Evolutionary conservation across 306 rosid species (phyloP).

Genomic region (Quercus cerris): DNA sequence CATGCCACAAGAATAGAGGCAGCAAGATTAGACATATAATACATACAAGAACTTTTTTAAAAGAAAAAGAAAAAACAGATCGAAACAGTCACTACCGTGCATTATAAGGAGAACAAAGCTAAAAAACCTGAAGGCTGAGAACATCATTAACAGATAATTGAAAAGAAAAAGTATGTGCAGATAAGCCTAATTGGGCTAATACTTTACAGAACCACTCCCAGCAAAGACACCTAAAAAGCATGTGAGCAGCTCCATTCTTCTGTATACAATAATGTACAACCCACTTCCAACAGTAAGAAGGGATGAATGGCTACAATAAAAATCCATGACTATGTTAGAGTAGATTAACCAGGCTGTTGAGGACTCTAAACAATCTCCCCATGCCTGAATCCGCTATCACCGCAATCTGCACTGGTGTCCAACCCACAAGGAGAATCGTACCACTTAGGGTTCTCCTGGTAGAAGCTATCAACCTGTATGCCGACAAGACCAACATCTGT

Average conservation of each 20-base stretch:
- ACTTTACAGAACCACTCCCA: conserved; percentile 68
- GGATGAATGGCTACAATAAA: conserved; percentile 39
- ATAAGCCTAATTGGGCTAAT: conserved; percentile 37
- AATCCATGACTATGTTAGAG: conserved; percentile 55
- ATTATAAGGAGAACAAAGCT: conserved; percentile 34
- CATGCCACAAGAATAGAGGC: conserved; percentile 5
- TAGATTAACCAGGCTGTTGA: conserved; percentile 35
- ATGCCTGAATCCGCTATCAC: conserved; percentile 77
- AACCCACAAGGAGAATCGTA: conserved; percentile 97
- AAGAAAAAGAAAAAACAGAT: conserved; percentile 19
- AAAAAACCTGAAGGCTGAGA: conserved; percentile 38
- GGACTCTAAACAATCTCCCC: conserved; percentile 82
- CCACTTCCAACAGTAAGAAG: conserved; percentile 59
- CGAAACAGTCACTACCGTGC: conserved; percentile 26
- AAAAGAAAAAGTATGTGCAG: conserved; percentile 48
- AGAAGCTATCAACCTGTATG: conserved; percentile 94
- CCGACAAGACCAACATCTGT: conserved; percentile 91
- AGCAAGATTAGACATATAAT: conserved; percentile 24
- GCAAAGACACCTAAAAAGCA: conserved; percentile 52
- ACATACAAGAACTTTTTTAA: conserved; percentile 26
- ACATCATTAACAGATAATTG: conserved; percentile 41
- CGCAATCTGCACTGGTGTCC: conserved; percentile 86
- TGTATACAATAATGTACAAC: conserved; percentile 90
- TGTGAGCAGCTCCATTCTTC: conserved; percentile 66
- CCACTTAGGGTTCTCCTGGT: conserved; percentile 91